Percentiles rank a stretch among this genome's conserved stretches.
Conservation (phyloP, 2,329 filamentous ascomycete genomes). For the Daldinia sp. region DNA sequence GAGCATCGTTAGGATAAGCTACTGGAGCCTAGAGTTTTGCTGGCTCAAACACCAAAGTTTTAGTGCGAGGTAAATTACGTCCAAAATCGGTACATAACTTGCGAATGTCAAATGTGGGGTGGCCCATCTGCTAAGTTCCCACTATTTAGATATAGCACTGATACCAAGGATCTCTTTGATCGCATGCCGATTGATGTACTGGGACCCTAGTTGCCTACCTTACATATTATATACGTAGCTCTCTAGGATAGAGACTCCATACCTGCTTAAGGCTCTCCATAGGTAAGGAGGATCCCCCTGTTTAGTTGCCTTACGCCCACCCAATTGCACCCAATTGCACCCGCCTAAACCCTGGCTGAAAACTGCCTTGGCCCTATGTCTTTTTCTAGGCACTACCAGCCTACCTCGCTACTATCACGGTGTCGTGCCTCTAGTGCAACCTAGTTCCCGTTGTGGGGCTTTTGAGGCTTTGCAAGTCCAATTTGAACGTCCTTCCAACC, state of each 20-base stretch:
- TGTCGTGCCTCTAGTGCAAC: constrained; percentile 42
- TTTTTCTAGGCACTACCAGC: constrained; percentile 20
- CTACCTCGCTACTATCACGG: constrained; percentile 26
- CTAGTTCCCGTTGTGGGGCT: constrained; percentile 46
- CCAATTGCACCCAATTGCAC: constrained; percentile 17
- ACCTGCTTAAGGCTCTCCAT: constrained; percentile 9
- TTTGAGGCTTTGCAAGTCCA: constrained; percentile 42
- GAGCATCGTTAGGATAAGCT: constrained; percentile 38
- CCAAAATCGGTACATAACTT: not conserved
- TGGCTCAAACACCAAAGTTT: constrained; percentile 6
- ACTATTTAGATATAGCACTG: constrained; percentile 30
- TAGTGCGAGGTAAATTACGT: not conserved
- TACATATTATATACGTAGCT: too few species aligned
- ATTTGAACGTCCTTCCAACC: constrained; percentile 40
- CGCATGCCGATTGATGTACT: constrained; percentile 21
- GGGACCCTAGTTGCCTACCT: constrained; percentile 18
- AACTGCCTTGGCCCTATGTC: constrained; percentile 28
- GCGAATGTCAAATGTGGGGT: constrained; percentile 33
- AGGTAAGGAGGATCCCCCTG: constrained; percentile 17
- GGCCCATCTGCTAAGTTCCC: constrained; percentile 32
- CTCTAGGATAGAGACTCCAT: not conserved
- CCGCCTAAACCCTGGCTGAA: constrained; percentile 36
- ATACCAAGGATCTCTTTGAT: constrained; percentile 41
- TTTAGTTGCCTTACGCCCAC: constrained; percentile 23
- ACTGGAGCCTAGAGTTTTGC: constrained; percentile 33